Evolutionary conservation across 208 protist species (phyloP).

Genomic region (Leishmania mexicana): DNA sequence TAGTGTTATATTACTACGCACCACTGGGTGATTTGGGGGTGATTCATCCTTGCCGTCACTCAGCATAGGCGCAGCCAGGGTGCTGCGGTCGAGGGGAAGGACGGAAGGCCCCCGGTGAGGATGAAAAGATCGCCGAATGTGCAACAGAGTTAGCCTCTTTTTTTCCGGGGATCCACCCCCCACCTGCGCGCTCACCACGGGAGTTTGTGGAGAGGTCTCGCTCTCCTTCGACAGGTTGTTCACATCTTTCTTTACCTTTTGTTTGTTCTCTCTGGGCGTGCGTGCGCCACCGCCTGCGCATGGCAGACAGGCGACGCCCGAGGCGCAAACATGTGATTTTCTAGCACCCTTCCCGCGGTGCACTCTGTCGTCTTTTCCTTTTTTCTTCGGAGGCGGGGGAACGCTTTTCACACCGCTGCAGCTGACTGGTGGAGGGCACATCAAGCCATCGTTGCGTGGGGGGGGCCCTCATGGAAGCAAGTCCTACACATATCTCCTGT

Average conservation of each 20-base stretch:
- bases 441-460: neutral
- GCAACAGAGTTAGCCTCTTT: neutral
- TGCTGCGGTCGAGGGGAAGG: neutral
- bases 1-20: slow-evolving; percentile 76
- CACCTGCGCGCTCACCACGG: neutral
- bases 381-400: neutral
- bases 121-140: neutral
- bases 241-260: slow-evolving; percentile 13
- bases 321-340: neutral
- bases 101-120: neutral
- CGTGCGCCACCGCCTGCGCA: neutral
- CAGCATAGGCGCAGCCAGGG: neutral
- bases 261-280: slow-evolving; percentile 6
- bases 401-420: neutral
- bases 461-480: neutral
- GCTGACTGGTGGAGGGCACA: neutral
- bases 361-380: slow-evolving; percentile 5
- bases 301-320: neutral
- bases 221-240: slow-evolving; percentile 26
- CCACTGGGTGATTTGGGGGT: neutral
- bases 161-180: neutral
- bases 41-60: neutral
- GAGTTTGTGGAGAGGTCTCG: neutral
- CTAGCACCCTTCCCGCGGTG: slow-evolving; percentile 5
- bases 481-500: neutral